Conservation (phyloP, 2,329 filamentous ascomycete genomes). For the Arthroderma uncinatum region DNA sequence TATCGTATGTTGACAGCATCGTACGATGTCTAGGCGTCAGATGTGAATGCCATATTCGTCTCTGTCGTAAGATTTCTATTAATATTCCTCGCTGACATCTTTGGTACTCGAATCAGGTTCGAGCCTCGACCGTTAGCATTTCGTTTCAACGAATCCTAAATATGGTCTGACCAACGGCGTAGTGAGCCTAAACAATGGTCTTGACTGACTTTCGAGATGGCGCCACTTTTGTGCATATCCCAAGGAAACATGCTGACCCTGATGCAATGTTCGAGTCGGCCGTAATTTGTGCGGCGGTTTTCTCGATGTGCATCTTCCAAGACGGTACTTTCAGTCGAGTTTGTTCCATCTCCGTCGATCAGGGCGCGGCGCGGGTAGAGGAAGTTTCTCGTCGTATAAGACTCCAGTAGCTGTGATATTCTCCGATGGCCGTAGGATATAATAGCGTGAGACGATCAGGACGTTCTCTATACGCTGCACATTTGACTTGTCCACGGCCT, state of each 20-base stretch:
- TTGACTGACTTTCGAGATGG: not conserved
- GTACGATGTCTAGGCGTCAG: not conserved
- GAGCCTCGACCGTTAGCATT: not conserved
- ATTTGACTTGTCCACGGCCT: not conserved
- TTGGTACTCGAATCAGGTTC: too few relatives aligned
- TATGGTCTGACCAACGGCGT: not conserved
- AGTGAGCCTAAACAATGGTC: too few relatives aligned
- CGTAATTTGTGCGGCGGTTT: not conserved
- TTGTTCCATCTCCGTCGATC: not conserved
- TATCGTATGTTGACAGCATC: not conserved
- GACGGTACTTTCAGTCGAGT: not conserved
- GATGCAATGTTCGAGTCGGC: not conserved
- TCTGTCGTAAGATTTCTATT: not conserved
- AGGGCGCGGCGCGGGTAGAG: not conserved
- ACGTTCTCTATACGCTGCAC: too few relatives aligned
- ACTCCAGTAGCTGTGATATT: not conserved
- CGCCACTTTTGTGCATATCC: not conserved
- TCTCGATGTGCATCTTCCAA: not conserved
- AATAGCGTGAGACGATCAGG: not conserved
- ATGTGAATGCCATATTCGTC: not conserved
- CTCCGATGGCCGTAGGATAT: not conserved
- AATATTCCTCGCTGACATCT: not conserved
- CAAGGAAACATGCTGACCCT: too few relatives aligned
- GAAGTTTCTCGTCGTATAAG: not conserved
- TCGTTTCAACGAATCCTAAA: not conserved